Base-by-base conservation (phyloP, 768 basidiomycete species). In the Clathrus columnatus region DNA sequence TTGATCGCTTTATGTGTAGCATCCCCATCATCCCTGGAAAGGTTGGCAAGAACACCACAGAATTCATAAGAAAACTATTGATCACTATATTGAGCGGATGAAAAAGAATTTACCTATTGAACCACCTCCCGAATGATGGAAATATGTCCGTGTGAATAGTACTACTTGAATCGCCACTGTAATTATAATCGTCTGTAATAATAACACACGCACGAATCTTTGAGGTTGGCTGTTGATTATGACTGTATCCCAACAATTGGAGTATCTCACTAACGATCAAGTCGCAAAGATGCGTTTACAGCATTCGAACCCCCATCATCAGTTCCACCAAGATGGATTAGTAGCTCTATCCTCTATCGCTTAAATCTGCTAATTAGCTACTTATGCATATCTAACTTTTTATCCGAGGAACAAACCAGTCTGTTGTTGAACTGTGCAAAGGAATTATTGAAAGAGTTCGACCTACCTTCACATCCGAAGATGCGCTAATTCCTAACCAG, bases 21-120 rank as follows among this genome's bases (percentile, higher is more conserved):
- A 91, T 67, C 81, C 88, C 1, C 87, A 91, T 65, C 90, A 92
- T 71, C 90, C 90, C 2, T 92, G 90, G 90, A 92, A 92, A 66
- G 90, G 90, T 14, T 92, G 90, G 90, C 90, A 92, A 67, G 90
- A 92, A 63, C 90, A 91, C 65, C 84, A 91, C 65, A 80, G 90
- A 43, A 89, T 91, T 62, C 90, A 91, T 66, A 91, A 91, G 64
- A 75, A 81, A 11, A 89, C 87, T 64, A 90, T 91, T 59, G 90
- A 91, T 62, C 83, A 90, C 68, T 76, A 87, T 41, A 84, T 88
- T 43, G 72, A 81, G 57, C 74, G 77, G 60, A 65, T 91, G 18
- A 64, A 64, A 10, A 73, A 74, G 27, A 87, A 87, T 11, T 81
- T 85, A 64, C 73, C 66, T 42, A 71, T 79, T 30, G 76, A 78